Evolutionary conservation across 2,329 filamentous ascomycete genomes (phyloP).

Genomic region (Neophaeococcomyces mojaviensis): DNA sequence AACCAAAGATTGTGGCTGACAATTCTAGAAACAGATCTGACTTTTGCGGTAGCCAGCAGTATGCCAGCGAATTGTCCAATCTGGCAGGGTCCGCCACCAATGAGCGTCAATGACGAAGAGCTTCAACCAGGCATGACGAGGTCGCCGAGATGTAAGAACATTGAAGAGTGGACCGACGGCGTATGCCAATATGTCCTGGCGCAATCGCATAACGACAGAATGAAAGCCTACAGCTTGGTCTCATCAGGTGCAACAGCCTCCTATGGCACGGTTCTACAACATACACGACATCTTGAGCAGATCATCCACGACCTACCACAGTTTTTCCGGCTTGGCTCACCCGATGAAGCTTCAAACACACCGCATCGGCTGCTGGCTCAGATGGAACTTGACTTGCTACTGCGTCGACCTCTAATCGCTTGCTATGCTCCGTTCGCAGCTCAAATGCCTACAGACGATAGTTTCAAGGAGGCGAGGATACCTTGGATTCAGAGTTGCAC

Average conservation of each 20-base stretch:
- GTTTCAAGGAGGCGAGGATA: constrained; percentile 20
- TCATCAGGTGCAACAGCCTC: constrained; percentile 7
- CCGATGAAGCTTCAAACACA: constrained; percentile 18
- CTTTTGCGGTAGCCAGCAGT: constrained; percentile 22
- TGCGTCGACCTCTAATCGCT: constrained; percentile 26
- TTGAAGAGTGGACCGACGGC: constrained; percentile 21
- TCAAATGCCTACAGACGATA: constrained; percentile 12
- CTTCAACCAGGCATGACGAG: constrained; percentile 11
- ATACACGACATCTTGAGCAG: constrained; percentile 18
- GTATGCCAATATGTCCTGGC: constrained; percentile 21
- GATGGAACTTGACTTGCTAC: constrained; percentile 26
- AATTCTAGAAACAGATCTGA: constrained; percentile 26
- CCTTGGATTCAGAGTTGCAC: constrained; percentile 25
- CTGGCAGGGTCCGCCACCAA: constrained; percentile 15
- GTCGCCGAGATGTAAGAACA: constrained; percentile 12
- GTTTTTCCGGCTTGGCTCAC: constrained; percentile 18
- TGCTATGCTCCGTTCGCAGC: constrained; percentile 25
- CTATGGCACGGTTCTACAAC: constrained; percentile 15
- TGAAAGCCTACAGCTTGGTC: constrained; percentile 16
- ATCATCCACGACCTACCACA: constrained; percentile 17
- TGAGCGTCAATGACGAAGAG: constrained; percentile 20
- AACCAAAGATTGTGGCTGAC: constrained; percentile 27
- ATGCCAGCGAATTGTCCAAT: constrained; percentile 19
- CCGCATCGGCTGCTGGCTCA: constrained; percentile 20
- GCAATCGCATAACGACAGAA: constrained; percentile 16